Evolutionary conservation across 2,329 filamentous ascomycete genomes (phyloP).

Genomic region (Dactylonectria estremocensis): DNA sequence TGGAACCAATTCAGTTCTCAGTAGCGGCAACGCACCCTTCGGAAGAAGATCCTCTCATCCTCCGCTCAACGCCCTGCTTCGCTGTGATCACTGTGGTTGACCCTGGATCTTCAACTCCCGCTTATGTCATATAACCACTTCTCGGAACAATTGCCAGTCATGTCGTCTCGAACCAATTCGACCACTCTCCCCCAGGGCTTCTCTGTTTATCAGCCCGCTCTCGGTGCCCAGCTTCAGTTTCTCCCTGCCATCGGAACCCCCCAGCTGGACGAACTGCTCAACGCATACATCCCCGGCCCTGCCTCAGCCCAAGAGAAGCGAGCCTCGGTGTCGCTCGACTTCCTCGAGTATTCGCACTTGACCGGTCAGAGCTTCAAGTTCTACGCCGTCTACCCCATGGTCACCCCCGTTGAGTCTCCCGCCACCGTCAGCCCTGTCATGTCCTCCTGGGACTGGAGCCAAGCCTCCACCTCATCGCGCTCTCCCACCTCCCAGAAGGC

Average conservation of each 20-base stretch:
- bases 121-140: conserved; percentile 21
- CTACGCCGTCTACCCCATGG: conserved; percentile 65
- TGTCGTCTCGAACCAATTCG: conserved; percentile 44
- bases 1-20: not conserved
- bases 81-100: conserved; percentile 2
- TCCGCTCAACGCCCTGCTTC: conserved; percentile 4
- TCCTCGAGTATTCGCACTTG: conserved; percentile 66
- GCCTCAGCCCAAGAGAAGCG: conserved; percentile 72
- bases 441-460: conserved; percentile 64
- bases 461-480: conserved; percentile 50
- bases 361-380: conserved; percentile 75
- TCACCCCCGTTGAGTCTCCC: conserved; percentile 60
- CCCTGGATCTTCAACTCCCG: conserved; percentile 32
- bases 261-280: conserved; percentile 73
- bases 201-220: conserved; percentile 71
- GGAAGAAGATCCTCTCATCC: conserved; percentile 1
- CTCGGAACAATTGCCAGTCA: conserved; percentile 38
- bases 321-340: conserved; percentile 71
- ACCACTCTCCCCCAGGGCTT: conserved; percentile 63
- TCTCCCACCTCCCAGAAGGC: conserved; percentile 50
- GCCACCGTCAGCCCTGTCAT: conserved; percentile 66
- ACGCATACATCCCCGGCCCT: conserved; percentile 70
- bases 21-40: not conserved
- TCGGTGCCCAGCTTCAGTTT: conserved; percentile 75
- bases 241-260: conserved; percentile 74